These are phyloP conservation scores for Akebia trifoliata DNA, from an alignment of 164 flowering plant genomes.

Conservation along the genomic window DNA sequence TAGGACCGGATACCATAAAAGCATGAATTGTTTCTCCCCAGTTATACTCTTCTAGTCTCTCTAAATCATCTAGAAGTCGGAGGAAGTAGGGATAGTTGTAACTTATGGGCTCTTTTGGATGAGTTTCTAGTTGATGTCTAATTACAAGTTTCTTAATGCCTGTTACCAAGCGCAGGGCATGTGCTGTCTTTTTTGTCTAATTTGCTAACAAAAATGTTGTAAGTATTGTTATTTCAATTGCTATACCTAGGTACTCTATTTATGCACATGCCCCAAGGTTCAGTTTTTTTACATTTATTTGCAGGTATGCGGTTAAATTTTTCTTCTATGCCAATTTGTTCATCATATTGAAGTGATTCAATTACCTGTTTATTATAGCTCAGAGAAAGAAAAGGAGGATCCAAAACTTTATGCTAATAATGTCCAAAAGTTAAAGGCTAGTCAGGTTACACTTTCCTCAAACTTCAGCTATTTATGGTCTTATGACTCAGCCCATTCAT, in stretches of 20 bases:
- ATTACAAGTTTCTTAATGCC: not conserved
- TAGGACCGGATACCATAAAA: too few species aligned
- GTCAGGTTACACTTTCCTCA: slow-evolving; percentile 49
- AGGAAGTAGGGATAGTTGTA: too few species aligned
- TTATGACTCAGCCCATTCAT: not conserved
- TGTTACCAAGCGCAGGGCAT: not conserved
- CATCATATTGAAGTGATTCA: slow-evolving; percentile 71
- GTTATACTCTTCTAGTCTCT: too few species aligned
- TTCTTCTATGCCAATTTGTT: slow-evolving; percentile 88
- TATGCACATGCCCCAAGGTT: not conserved
- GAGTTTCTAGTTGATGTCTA: too few species aligned
- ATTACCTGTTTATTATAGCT: slow-evolving; percentile 75
- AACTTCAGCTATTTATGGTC: not conserved
- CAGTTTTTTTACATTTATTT: slow-evolving; percentile 15
- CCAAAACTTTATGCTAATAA: slow-evolving; percentile 85
- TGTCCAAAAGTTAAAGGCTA: slow-evolving; percentile 80
- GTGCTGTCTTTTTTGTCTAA: too few species aligned
- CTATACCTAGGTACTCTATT: not conserved
- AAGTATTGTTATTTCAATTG: too few species aligned
- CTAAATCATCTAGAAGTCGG: too few species aligned
- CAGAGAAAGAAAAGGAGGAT: slow-evolving; percentile 81
- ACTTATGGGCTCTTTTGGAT: too few species aligned
- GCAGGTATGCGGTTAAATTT: slow-evolving; percentile 83
- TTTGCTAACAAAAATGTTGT: not conserved
- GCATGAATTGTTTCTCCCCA: too few species aligned